Base-by-base conservation (phyloP, 352 stramenopile species). In the Phytophthora melonis region DNA sequence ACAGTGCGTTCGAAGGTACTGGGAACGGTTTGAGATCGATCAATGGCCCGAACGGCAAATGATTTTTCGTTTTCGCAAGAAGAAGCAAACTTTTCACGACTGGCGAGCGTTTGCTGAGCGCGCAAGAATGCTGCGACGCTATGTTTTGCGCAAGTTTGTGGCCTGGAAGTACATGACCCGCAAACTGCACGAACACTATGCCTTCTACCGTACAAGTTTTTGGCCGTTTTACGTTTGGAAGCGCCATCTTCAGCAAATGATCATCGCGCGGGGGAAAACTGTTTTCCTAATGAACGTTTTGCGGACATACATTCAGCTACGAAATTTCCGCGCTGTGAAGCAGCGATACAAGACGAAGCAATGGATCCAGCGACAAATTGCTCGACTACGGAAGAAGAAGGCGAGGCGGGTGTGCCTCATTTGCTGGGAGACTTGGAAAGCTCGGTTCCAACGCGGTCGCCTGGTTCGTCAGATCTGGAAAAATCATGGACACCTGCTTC, bases 141-240 rank as follows among this genome's bases (percentile, higher is more conserved):
- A 82, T 41, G 67, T 89, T 18, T 66, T 91, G 64, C 78, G 85
- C 2, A 92, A 88, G 54, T 93, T 94, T 58, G 69, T 89, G 18
- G 82, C 78, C 5, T 94, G 87, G 85, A 81, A 86, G 43, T 86
- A 89, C 62, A 70, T 80, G 66, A 86, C 83, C 7, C 74, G 66
- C 18, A 87, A 85, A 25, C 55, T 78, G 9, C 76, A 88, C 50
- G 70, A 87, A 56, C 71, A 88, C 56, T 85, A 89, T 49, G 74
- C 71, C 3, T 88, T 94, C 57, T 88, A 90, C 56, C 83, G 84
- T 23, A 76, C 66, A 14, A 85, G 79, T 19, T 94, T 95, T 63
- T 95, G 88, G 87, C 86, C 88, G 53, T 91, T 93, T 78, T 93
- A 93, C 74, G 74, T 92, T 16, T 94, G 88, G 88, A 93, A 92